Evolutionary conservation across 1,139 yeast genomes (phyloP).

Genomic region (Kodamaea arcana): DNA sequence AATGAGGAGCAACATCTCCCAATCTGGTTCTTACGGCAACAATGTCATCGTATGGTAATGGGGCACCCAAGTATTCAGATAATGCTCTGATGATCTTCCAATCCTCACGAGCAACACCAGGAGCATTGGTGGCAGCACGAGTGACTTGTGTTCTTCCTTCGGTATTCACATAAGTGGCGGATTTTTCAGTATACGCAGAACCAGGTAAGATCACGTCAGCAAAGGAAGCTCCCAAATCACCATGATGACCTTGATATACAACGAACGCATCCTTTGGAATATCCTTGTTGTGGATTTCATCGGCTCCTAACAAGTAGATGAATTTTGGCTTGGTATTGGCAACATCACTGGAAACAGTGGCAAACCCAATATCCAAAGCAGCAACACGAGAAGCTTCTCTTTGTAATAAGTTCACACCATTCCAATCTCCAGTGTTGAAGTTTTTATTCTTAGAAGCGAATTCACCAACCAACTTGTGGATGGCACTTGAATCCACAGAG

Average conservation of each 20-base stretch:
- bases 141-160: constrained; percentile 88
- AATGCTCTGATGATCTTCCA: constrained; percentile 87
- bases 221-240: constrained; percentile 83
- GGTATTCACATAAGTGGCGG: constrained; percentile 85
- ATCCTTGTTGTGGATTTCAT: constrained; percentile 65
- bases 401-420: constrained; percentile 76
- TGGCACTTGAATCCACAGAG: constrained; percentile 59
- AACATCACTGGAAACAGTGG: constrained; percentile 48
- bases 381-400: constrained; percentile 87
- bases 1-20: constrained; percentile 77
- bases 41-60: constrained; percentile 76
- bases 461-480: constrained; percentile 59
- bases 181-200: constrained; percentile 84
- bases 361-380: constrained; percentile 82
- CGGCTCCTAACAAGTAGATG: constrained; percentile 80
- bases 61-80: constrained; percentile 68
- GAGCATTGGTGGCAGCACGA: constrained; percentile 87
- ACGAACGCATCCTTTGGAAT: constrained; percentile 86
- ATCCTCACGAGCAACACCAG: constrained; percentile 89
- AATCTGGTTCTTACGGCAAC: constrained; percentile 67
- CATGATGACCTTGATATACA: constrained; percentile 90
- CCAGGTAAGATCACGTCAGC: constrained; percentile 90
- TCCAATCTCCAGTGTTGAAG: constrained; percentile 74
- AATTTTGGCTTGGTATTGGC: constrained; percentile 61
- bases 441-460: constrained; percentile 58